Percentiles rank a stretch among this genome's conserved stretches.
Evolutionary conservation across 768 basidiomycete genomes (phyloP).

Genomic region (Podaxis carcinomalis): DNA sequence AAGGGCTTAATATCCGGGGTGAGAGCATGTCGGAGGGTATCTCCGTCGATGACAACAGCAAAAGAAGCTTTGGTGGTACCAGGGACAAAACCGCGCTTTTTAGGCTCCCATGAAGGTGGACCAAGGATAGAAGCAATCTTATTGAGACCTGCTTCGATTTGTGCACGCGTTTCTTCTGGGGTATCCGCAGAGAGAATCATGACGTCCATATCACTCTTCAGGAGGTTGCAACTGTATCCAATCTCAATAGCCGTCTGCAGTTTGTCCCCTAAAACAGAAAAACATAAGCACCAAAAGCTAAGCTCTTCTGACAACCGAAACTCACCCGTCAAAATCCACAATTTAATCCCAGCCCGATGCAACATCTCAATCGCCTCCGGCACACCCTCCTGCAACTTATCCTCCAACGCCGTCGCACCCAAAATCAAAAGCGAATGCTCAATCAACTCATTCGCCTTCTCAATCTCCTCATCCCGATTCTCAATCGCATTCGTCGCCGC

Average conservation of each 20-base stretch:
- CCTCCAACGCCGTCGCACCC: conserved; percentile 94
- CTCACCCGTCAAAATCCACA: conserved; percentile 94
- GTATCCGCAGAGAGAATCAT: conserved; percentile 94
- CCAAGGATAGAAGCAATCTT: conserved; percentile 88
- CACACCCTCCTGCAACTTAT: conserved; percentile 95
- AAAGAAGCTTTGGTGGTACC: conserved; percentile 63
- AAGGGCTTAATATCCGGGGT: conserved; percentile 72
- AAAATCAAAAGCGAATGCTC: conserved; percentile 83
- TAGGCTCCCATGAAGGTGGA: conserved; percentile 59
- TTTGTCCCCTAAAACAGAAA: conserved; percentile 69
- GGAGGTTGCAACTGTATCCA: conserved; percentile 91
- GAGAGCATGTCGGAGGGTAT: conserved; percentile 82
- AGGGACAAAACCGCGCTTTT: conserved; percentile 65
- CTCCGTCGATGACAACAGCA: conserved; percentile 95
- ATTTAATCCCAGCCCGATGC: conserved; percentile 91
- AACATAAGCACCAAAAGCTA: not conserved
- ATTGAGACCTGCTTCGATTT: conserved; percentile 91
- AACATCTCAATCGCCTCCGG: conserved; percentile 93
- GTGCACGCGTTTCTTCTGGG: conserved; percentile 66
- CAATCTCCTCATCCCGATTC: conserved; percentile 88
- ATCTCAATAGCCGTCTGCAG: conserved; percentile 98
- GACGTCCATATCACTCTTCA: conserved; percentile 92
- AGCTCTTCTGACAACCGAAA: conserved; percentile 6
- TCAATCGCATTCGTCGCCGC: conserved; percentile 71
- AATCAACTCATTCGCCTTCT: conserved; percentile 78